These are phyloP conservation scores for Fusarium subtropicale DNA, from an alignment of 2,329 filamentous ascomycete genomes.

Conservation along the genomic window DNA sequence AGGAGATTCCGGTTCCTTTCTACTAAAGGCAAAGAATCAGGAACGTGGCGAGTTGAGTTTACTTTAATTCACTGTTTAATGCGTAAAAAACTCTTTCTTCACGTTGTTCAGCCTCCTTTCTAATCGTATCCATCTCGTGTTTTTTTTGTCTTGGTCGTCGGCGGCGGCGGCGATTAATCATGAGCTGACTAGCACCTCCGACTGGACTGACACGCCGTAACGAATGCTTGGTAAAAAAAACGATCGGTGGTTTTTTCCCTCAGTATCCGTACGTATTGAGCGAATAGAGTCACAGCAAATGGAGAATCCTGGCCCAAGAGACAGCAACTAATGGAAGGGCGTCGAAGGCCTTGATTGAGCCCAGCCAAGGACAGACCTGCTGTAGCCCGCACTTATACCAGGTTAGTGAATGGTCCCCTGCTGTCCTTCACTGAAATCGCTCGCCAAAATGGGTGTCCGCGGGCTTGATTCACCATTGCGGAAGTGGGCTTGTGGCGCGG, in stretches of 20 bases:
- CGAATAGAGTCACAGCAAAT: slow-evolving; percentile 38
- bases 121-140: slow-evolving; percentile 10
- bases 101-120: slow-evolving; percentile 33
- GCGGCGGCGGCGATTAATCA: slow-evolving; percentile 40
- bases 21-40: slow-evolving; percentile 35
- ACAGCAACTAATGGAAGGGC: slow-evolving; percentile 40
- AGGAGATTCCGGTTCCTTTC: slow-evolving; percentile 20
- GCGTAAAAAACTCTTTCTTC: not conserved
- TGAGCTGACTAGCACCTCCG: slow-evolving; percentile 44
- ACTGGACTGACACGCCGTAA: slow-evolving; percentile 38
- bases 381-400: slow-evolving; percentile 37
- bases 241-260: slow-evolving; percentile 13
- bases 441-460: slow-evolving; percentile 16
- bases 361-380: slow-evolving; percentile 25
- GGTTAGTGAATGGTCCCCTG: slow-evolving; percentile 35
- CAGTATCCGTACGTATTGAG: slow-evolving; percentile 1
- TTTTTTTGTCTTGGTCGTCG: slow-evolving; percentile 11
- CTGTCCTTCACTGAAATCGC: slow-evolving; percentile 36
- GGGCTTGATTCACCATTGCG: slow-evolving; percentile 24
- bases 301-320: slow-evolving; percentile 33
- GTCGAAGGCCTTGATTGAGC: slow-evolving; percentile 40
- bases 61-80: slow-evolving; percentile 19
- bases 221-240: slow-evolving; percentile 44
- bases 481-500: slow-evolving; percentile 41
- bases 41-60: slow-evolving; percentile 26